Conservation (phyloP, 1,284 basidiomycete genomes). For the Trichosporon sp. region DNA sequence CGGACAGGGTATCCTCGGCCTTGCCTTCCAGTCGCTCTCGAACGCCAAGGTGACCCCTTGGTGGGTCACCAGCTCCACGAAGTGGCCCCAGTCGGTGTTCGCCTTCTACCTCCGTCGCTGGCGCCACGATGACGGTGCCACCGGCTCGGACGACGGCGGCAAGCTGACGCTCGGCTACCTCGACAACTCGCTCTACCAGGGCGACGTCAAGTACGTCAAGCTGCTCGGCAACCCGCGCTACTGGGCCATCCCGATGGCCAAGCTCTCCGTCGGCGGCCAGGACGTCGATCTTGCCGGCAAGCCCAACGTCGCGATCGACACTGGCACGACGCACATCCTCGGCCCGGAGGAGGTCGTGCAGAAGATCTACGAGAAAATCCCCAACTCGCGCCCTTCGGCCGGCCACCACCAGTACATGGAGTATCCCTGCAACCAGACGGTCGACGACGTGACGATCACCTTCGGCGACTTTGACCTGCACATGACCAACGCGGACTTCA, state of each 20-base stretch:
- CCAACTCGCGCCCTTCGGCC: constrained; percentile 58
- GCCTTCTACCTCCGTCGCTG: constrained; percentile 74
- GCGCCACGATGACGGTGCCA: constrained; percentile 54
- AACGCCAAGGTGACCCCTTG: constrained; percentile 50
- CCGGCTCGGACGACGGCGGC: constrained; percentile 61
- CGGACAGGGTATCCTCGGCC: constrained; percentile 51
- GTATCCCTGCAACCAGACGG: constrained; percentile 64
- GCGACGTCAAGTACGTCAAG: constrained; percentile 70
- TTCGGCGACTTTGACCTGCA: constrained; percentile 62
- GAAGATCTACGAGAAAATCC: constrained; percentile 69
- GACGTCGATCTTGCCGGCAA: constrained; percentile 37
- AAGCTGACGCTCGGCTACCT: constrained; percentile 59
- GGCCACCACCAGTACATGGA: constrained; percentile 68
- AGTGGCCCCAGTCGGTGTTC: constrained; percentile 67
- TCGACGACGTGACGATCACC: constrained; percentile 60
- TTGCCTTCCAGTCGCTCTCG: constrained; percentile 50
- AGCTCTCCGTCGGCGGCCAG: constrained; percentile 48
- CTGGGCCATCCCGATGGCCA: constrained; percentile 45
- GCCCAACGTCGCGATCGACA: constrained; percentile 54
- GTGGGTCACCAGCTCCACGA: constrained; percentile 52
- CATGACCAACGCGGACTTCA: constrained; percentile 73
- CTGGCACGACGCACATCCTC: constrained; percentile 84
- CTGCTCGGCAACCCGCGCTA: constrained; percentile 47
- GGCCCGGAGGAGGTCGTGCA: constrained; percentile 63
- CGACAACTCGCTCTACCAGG: constrained; percentile 67